Evolutionary conservation across 2,329 filamentous ascomycete species (phyloP).

Genomic region (Cladobotryum mycophilum): DNA sequence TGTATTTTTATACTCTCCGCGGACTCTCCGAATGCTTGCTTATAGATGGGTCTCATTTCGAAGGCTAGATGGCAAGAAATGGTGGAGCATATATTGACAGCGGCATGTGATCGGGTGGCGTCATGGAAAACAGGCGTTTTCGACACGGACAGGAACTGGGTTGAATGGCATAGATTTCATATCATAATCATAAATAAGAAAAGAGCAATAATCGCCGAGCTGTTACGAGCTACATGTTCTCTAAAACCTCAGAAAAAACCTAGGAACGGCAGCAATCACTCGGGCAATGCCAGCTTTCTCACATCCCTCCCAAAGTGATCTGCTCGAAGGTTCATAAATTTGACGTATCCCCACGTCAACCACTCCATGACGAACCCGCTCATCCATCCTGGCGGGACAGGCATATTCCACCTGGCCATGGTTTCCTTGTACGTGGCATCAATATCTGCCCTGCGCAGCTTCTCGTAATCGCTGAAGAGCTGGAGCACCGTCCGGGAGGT

Average conservation of each 20-base stretch:
- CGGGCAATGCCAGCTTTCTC: slow-evolving; percentile 14
- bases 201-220: background rate
- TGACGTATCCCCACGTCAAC: slow-evolving; percentile 20
- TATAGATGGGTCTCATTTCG: no score
- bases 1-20: background rate
- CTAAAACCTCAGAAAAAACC: no score
- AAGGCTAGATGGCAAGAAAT: no score
- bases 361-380: slow-evolving; percentile 18
- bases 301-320: slow-evolving; percentile 19
- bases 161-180: no score
- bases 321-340: slow-evolving; percentile 13
- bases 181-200: no score
- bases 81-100: no score
- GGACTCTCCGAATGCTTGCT: no score
- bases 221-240: background rate
- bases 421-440: slow-evolving; percentile 39
- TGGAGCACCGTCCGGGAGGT: slow-evolving; percentile 29
- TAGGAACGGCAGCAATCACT: background rate
- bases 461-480: slow-evolving; percentile 41
- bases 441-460: slow-evolving; percentile 36
- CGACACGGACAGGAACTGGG: no score
- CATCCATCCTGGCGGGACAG: slow-evolving; percentile 14
- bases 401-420: slow-evolving; percentile 17
- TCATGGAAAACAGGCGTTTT: no score
- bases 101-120: no score